Base-by-base conservation (phyloP, 441 rosid species). In the Erodium trifolium region DNA sequence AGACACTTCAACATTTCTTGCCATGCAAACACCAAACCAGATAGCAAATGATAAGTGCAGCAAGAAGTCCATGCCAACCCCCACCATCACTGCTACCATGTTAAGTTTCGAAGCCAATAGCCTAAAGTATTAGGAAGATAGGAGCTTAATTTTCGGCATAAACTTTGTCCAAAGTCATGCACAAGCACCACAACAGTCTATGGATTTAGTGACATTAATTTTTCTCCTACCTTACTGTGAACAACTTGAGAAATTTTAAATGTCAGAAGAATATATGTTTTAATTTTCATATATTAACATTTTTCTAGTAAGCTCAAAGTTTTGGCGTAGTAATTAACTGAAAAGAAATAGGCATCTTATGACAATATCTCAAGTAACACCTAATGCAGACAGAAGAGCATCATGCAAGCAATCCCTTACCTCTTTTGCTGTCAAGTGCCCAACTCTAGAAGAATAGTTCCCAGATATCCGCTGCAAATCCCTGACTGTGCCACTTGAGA, bases 381-480 rank as follows among this genome's bases (percentile, higher is more conserved):
- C 49, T 43, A 34, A 43, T 43, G 49, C 49, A 34, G 37, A 34
- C 37, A 34, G 3, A 34, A 72, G 73, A 67, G 71, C 59, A 41
- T 68, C 55, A 68, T 67, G 60, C 29, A 71, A 70, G 49, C 71
- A 60, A 37, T 13, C 14, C 77, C 80, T 83, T 72, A 94, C 99
- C 97, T 94, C 98, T 73, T 86, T 85, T 85, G 80, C 74, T 76
- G 74, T 85, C 51, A 90, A 76, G 78, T 82, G 81, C 72, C 98
- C 97, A 18, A 92, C 97, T 85, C 78, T 88, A 9, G 86, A 71
- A 75, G 88, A 74, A 73, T 70, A 76, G 76, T 90, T 86, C 72
- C 93, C 88, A 76, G 98, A 82, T 81, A 92, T 86, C 71, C 76
- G 83, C 78, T 87, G 99, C 93, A 94, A 88, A 78, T 94, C 99